phyloP scores from a whole-genome alignment of 495 filamentous ascomycete species.

The Neurospora terricola region DNA sequence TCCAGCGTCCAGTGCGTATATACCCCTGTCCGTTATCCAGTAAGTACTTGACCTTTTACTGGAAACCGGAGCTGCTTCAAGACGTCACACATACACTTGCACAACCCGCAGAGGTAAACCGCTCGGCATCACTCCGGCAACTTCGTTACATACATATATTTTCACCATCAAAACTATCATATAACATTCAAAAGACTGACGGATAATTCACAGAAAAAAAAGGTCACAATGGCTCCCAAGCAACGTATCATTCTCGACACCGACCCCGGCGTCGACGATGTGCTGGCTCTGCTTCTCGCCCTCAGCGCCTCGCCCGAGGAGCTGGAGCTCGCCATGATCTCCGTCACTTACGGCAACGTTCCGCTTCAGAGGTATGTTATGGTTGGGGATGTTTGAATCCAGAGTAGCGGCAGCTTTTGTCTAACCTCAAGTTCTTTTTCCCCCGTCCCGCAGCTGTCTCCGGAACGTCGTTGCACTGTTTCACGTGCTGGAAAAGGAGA shows the following conservation, averaged over 20 bases:
- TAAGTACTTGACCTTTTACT: neutral
- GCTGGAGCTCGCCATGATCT: constrained; percentile 79
- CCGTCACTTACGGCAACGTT: constrained; percentile 88
- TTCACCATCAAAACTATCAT: neutral
- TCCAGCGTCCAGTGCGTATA: neutral
- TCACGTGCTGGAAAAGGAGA: constrained; percentile 83
- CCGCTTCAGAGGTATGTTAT: constrained; percentile 55
- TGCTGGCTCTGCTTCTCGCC: constrained; percentile 74
- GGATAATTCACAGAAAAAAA: neutral
- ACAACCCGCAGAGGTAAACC: neutral
- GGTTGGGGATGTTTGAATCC: constrained; percentile 15
- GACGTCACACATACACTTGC: neutral
- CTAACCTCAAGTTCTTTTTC: neutral
- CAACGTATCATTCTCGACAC: constrained; percentile 90
- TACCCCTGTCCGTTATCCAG: neutral
- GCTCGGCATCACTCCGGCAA: neutral
- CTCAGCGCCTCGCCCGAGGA: constrained; percentile 76
- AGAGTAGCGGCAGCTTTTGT: constrained; percentile 1
- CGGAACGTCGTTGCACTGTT: constrained; percentile 88
- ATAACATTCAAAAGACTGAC: neutral
- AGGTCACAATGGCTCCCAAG: constrained; percentile 40
- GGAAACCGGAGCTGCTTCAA: neutral
- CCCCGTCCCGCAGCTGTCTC: constrained; percentile 52
- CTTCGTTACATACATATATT: neutral
- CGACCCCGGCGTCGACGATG: constrained; percentile 90